Conservation (phyloP, 2,329 filamentous ascomycete genomes). For the Anisogramma anomala region DNA sequence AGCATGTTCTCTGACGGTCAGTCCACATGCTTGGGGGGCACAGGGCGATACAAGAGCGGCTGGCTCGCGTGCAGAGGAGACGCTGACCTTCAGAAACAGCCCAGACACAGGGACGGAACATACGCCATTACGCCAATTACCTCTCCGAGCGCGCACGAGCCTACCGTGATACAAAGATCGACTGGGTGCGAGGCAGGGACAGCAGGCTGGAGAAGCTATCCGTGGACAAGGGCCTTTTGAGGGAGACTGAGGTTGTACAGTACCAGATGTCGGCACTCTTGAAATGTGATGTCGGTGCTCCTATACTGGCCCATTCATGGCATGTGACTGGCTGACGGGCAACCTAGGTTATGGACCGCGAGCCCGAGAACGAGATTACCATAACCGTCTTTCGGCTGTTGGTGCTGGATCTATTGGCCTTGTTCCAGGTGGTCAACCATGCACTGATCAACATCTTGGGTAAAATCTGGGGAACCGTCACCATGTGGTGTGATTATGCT, state of each 20-base stretch:
- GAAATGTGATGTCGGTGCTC: slow-evolving; percentile 67
- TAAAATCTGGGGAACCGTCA: slow-evolving; percentile 30
- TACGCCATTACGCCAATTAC: slow-evolving; percentile 82
- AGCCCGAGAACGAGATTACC: slow-evolving; percentile 93
- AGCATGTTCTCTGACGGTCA: slow-evolving; percentile 85
- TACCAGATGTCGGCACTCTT: slow-evolving; percentile 74
- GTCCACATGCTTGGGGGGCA: slow-evolving; percentile 22
- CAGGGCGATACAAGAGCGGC: not conserved
- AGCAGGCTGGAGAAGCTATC: slow-evolving; percentile 72
- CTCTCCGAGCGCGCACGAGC: slow-evolving; percentile 70
- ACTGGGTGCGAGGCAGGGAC: slow-evolving; percentile 79
- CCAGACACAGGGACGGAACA: slow-evolving; percentile 90
- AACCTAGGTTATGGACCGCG: slow-evolving; percentile 60
- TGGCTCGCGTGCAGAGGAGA: not conserved
- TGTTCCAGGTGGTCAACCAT: slow-evolving; percentile 94
- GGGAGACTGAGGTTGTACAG: slow-evolving; percentile 87
- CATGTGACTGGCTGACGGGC: slow-evolving; percentile 3
- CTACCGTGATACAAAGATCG: slow-evolving; percentile 72
- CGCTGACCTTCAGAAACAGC: slow-evolving; percentile 40
- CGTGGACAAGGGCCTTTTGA: slow-evolving; percentile 81
- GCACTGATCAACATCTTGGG: slow-evolving; percentile 94
- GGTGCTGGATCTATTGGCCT: slow-evolving; percentile 74
- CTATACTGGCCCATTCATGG: not conserved
- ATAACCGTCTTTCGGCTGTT: slow-evolving; percentile 85
- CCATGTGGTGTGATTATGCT: slow-evolving; percentile 4